A percentile compares a stretch with the other conserved stretches of the same genome.
These are phyloP conservation scores for Termitomyces eurrhizus DNA, from an alignment of 768 basidiomycete species.

Conservation along the genomic window DNA sequence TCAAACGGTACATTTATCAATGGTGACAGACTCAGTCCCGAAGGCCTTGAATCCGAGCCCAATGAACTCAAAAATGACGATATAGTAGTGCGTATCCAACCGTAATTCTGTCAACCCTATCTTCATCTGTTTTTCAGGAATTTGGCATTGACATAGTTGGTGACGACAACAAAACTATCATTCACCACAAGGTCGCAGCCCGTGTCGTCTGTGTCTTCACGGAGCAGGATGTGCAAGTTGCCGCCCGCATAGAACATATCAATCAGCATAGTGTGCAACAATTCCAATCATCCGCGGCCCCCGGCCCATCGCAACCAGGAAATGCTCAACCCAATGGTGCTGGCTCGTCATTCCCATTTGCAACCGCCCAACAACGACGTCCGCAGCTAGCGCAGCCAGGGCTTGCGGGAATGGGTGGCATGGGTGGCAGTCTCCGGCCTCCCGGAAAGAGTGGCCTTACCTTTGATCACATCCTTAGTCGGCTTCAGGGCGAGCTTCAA, in stretches of 20 bases:
- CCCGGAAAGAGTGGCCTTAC: slow-evolving; percentile 84
- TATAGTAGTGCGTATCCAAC: slow-evolving; percentile 70
- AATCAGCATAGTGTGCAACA: slow-evolving; percentile 48
- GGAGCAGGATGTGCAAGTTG: slow-evolving; percentile 78
- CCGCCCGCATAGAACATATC: slow-evolving; percentile 66
- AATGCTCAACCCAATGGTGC: slow-evolving; percentile 16
- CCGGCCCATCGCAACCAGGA: slow-evolving; percentile 13
- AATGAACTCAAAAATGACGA: slow-evolving; percentile 95
- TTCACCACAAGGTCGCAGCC: slow-evolving; percentile 98
- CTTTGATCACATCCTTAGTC: slow-evolving; percentile 88
- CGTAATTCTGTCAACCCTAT: slow-evolving; percentile 1
- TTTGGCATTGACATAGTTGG: slow-evolving; percentile 99
- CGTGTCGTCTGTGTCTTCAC: slow-evolving; percentile 86
- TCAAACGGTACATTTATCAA: slow-evolving; percentile 99
- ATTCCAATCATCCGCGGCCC: slow-evolving; percentile 23
- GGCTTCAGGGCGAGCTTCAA: slow-evolving; percentile 90
- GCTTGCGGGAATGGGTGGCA: slow-evolving; percentile 69
- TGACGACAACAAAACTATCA: slow-evolving; percentile 96
- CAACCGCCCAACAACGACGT: slow-evolving; percentile 43
- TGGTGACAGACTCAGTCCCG: slow-evolving; percentile 84
- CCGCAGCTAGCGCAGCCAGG: slow-evolving; percentile 57
- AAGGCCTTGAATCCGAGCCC: slow-evolving; percentile 88
- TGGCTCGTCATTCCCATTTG: slow-evolving; percentile 22
- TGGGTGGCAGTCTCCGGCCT: slow-evolving; percentile 65
- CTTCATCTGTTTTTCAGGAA: slow-evolving; percentile 52